Base-by-base conservation (phyloP, 768 basidiomycete species). In the Inosperma sp. region DNA sequence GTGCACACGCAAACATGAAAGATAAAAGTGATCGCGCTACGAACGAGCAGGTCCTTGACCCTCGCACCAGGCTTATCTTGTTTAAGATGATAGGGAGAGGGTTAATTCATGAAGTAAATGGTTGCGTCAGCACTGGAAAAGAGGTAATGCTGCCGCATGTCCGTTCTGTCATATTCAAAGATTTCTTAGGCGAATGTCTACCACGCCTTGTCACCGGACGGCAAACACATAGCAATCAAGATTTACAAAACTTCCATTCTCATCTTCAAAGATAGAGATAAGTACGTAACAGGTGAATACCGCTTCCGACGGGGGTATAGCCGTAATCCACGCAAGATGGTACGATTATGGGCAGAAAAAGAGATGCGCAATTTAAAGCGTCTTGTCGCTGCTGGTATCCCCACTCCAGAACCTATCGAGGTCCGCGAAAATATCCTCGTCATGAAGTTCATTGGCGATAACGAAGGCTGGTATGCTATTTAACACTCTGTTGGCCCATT, bases 211-310 rank as follows among this genome's bases (percentile, higher is more conserved):
- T 74, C 77, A 0, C 72, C 76, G 2, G 71, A 71, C 27, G 64
- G 66, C 25, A 59, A 61, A 2, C 90, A 95, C 61, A 73, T 96
- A 35, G 96, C 96, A 0, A 79, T 98, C 53, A 99, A 99, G 67
- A 93, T 99, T 53, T 99, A 94, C 76, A 96, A 98, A 66, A 99
- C 96, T 1, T 96, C 93, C 21, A 98, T 99, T 56, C 82, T 99
- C 7, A 77, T 93, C 7, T 99, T 99, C 77, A 95, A 97, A 67
- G 92, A 97, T 57, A 83, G 96, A n/a, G 91, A 94, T 60, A 86
- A 88, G 51, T 99, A 99, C 66, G 93, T 98, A 33, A 84, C 88
- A 0, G 96, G 96, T 44, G 95, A 98, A 66, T 84, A 88, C 65
- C 84, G 96, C n/a, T 98, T 98, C 72, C 78, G 91, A 41, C 80